Evolutionary conservation across 2,329 filamentous ascomycete genomes (phyloP), one percentile per base, ranked within the genome.

Genomic region (Nemania bipapillata): DNA sequence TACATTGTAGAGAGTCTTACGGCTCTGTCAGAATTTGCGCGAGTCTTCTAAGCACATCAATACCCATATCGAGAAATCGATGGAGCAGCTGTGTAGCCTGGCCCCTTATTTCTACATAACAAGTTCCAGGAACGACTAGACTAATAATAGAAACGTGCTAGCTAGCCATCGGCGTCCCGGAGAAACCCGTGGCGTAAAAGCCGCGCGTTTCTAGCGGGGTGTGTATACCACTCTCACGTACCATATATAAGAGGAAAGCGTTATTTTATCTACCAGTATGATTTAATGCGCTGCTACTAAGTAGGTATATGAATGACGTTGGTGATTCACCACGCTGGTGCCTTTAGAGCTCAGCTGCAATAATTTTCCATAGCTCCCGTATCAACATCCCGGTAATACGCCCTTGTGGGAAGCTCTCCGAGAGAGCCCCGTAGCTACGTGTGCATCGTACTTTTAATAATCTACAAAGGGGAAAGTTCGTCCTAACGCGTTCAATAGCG

Each of bases 61-160:
- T 7, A 7, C 17, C 40, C 5, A 50, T 50, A 15, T 17, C 47
- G 3, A 24, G 30, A 8, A 8, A 49, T 26, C 9, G 20, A 26
- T 26, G 11, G 45, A 4, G 9, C 12, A 28, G 15, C 47, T 26
- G 20, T 28, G 24, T 50, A 28, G 47, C 24, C n/a, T 50, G 5
- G 15, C 24, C 47, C 24, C 20, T 26, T 50, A 50, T 26, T 45
- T 40, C 20, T 17, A 3, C 17, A 6, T 8, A 3, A 32, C 30
- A 45, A n/a, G 15, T 45, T 20, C 40, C 26, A 6, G 15, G 22
- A 30, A 26, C 24, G 11, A 20, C 22, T 56, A 37, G 11, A 20
- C 22, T 56, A 37, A 60, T 60, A 40, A 52, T 61, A 50, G 49
- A 50, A 60, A 12, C 24, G 9, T 49, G 24, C 42, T 56, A n/a